phyloP scores from a whole-genome alignment of 345 rosid genomes.

The Durio zibethinus region DNA sequence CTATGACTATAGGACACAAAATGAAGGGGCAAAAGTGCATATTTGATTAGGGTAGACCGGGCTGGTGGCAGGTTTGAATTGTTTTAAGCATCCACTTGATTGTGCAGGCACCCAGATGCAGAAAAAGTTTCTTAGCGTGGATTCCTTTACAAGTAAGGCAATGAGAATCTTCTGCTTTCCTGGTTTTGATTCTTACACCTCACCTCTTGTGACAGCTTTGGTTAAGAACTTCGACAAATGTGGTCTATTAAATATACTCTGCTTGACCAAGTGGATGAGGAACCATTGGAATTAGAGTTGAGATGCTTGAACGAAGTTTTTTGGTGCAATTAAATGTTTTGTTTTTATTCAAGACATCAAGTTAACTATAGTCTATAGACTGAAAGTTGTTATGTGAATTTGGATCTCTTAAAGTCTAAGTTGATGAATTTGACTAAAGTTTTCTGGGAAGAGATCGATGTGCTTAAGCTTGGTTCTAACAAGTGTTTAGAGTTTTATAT shows the following conservation, averaged over 20 bases:
- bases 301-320: not conserved
- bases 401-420: not conserved
- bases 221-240: not conserved
- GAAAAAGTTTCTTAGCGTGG: not conserved
- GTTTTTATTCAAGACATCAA: not conserved
- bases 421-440: not conserved
- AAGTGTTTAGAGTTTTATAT: constrained; percentile 3
- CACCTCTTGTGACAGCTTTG: not conserved
- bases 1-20: not conserved
- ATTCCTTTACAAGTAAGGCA: not conserved
- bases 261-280: not conserved
- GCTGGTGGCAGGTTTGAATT: not conserved
- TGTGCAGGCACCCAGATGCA: not conserved
- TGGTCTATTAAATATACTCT: not conserved
- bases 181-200: not conserved
- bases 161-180: not conserved
- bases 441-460: not conserved
- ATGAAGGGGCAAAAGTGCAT: not conserved
- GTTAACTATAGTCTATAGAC: not conserved
- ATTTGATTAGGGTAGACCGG: not conserved
- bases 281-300: not conserved
- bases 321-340: not conserved
- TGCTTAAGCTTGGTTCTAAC: not conserved
- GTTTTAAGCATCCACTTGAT: not conserved
- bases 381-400: not conserved